Percentiles rank a stretch among this genome's conserved stretches.
Conservation (phyloP, 2,329 filamentous ascomycete genomes). For the Ophiostoma himal-ulmi region DNA sequence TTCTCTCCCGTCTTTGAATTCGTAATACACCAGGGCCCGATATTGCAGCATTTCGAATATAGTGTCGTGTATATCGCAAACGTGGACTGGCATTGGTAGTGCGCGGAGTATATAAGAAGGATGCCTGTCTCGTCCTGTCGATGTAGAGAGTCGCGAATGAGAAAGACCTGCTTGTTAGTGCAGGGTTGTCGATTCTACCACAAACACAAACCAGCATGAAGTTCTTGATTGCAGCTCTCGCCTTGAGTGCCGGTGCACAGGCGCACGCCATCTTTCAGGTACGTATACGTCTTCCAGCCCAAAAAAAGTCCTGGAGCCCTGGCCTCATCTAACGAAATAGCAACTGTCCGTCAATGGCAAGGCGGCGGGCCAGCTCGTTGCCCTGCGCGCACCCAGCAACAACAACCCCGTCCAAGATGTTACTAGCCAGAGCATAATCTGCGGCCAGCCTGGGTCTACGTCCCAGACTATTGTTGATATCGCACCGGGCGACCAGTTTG, state of each 20-base stretch:
- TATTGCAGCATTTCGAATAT: background rate
- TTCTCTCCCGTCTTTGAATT: background rate
- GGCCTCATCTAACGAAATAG: conserved; percentile 25
- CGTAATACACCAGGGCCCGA: background rate
- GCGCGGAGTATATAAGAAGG: background rate
- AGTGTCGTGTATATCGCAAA: background rate
- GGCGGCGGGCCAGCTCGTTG: conserved; percentile 40
- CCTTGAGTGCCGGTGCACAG: conserved; percentile 35
- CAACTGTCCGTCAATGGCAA: conserved; percentile 44
- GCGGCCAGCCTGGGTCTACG: conserved; percentile 41
- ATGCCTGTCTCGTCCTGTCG: background rate
- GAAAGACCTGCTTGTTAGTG: background rate
- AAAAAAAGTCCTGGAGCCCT: no score
- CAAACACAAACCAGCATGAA: background rate
- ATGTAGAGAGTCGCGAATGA: background rate
- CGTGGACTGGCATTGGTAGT: background rate
- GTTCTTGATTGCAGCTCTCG: conserved; percentile 28
- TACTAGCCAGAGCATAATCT: conserved; percentile 44
- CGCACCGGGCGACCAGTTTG: conserved; percentile 46
- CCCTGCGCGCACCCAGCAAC: conserved; percentile 43
- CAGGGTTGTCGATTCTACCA: background rate
- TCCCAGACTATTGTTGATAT: conserved; percentile 43
- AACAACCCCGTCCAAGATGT: conserved; percentile 51
- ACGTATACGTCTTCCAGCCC: conserved; percentile 17
- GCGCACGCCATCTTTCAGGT: conserved; percentile 43